Conservation (phyloP, 2,329 filamentous ascomycete species). For the Talaromyces sp. region DNA sequence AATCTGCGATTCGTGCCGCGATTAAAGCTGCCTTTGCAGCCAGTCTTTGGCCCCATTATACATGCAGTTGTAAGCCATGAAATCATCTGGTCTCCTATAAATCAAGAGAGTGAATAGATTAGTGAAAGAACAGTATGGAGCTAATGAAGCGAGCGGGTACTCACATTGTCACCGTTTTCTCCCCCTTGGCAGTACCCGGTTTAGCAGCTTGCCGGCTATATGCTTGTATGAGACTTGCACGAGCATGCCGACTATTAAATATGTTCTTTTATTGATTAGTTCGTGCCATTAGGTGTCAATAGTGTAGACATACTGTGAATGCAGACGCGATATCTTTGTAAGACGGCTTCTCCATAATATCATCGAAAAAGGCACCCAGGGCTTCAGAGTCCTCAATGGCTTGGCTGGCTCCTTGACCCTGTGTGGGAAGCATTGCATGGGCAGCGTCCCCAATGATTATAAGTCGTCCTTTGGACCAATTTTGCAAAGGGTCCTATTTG, state of each 20-base stretch:
- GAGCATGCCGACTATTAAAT: background rate
- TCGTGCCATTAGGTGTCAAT: background rate
- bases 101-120: no score
- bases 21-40: background rate
- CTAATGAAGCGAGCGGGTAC: no score
- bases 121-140: no score
- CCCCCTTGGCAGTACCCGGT: background rate
- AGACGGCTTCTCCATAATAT: background rate
- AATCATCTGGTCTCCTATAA: background rate
- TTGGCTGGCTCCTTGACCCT: background rate
- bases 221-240: background rate
- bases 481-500: background rate
- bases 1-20: no score
- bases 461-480: background rate
- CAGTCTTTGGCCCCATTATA: background rate
- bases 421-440: background rate
- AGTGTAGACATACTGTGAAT: background rate
- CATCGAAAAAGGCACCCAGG: background rate
- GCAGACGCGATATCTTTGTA: background rate
- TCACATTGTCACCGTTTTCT: background rate
- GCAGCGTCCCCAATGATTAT: background rate
- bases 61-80: background rate
- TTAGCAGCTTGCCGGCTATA: background rate
- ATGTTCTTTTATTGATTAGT: background rate
- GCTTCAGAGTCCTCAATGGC: background rate